Percentiles rank a stretch among this genome's conserved stretches.
Conservation (phyloP, 1,139 yeast genomes). For the Yamadazyma kanchanaburiensis region DNA sequence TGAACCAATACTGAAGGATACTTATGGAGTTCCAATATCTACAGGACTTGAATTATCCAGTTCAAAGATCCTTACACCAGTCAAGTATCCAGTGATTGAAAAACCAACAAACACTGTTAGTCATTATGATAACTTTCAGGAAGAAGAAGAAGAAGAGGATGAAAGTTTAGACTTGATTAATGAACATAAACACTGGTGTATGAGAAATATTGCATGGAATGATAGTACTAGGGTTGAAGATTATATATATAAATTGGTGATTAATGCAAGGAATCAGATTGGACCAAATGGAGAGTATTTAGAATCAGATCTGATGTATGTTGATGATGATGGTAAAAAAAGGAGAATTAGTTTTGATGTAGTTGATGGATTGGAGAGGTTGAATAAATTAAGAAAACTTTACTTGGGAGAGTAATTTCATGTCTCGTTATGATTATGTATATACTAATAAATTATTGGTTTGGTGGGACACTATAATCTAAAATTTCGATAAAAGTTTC, state of each 20-base stretch:
- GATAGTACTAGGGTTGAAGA: conserved; percentile 9
- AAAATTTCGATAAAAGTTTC: conserved; percentile 73
- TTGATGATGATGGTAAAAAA: conserved; percentile 13
- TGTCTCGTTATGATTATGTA: too few species aligned
- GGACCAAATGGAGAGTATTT: conserved; percentile 26
- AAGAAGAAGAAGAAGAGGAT: conserved; percentile 15
- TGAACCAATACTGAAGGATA: conserved; percentile 6
- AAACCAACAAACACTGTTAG: conserved; percentile 3
- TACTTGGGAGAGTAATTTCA: conserved; percentile 21
- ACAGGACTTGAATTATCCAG: conserved; percentile 18
- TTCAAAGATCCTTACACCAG: conserved; percentile 30
- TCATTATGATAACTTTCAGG: conserved; percentile 6
- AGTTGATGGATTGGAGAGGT: conserved; percentile 30
- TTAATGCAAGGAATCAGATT: conserved; percentile 18
- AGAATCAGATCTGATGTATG: conserved; percentile 12
- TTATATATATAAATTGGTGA: conserved; percentile 24
- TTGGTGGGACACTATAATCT: conserved; percentile 63
- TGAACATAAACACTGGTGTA: conserved; percentile 41
- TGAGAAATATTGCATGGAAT: conserved; percentile 10
- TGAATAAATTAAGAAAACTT: conserved; percentile 32
- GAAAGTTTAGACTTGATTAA: conserved; percentile 18
- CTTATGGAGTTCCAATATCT: conserved; percentile 4
- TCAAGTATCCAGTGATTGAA: conserved; percentile 21
- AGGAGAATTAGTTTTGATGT: conserved; percentile 26
- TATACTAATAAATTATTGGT: conserved; percentile 1